A percentile compares a stretch with the other conserved stretches of the same genome.
Conservation (phyloP, 2,329 filamentous ascomycete genomes). For the Emericellopsis atlantica region DNA sequence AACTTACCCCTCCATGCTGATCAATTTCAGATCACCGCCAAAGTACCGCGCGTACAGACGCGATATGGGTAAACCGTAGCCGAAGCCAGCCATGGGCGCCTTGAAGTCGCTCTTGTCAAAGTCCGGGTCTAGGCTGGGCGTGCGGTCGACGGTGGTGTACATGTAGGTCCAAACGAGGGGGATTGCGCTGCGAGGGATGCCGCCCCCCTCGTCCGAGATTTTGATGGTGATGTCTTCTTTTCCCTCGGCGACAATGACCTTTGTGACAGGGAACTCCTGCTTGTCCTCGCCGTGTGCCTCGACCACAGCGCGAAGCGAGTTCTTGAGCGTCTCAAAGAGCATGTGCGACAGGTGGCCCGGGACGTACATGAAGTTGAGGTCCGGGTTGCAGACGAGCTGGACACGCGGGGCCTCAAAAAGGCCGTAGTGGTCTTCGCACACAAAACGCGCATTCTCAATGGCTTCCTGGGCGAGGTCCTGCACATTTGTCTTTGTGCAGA, state of each 20-base stretch:
- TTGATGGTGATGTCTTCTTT: slow-evolving; percentile 99
- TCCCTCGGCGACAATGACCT: slow-evolving; percentile 94
- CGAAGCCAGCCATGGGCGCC: slow-evolving; percentile 96
- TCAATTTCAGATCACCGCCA: slow-evolving; percentile 90
- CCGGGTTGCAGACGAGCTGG: slow-evolving; percentile 87
- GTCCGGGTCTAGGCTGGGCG: slow-evolving; percentile 87
- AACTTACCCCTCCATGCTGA: slow-evolving; percentile 96
- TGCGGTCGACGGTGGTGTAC: slow-evolving; percentile 97
- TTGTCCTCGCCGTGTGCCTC: slow-evolving; percentile 92
- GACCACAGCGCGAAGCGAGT: slow-evolving; percentile 91
- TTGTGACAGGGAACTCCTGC: slow-evolving; percentile 90
- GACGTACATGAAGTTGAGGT: slow-evolving; percentile 98
- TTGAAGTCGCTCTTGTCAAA: slow-evolving; percentile 99
- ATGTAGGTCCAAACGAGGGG: slow-evolving; percentile 99
- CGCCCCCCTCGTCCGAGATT: slow-evolving; percentile 90
- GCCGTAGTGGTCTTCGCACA: slow-evolving; percentile 97
- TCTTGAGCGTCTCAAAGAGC: slow-evolving; percentile 98
- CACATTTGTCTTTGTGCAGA: slow-evolving; percentile 97
- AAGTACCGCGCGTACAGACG: slow-evolving; percentile 93
- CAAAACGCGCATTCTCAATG: slow-evolving; percentile 97
- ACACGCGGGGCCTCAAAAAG: slow-evolving; percentile 94
- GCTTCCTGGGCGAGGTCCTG: slow-evolving; percentile 90
- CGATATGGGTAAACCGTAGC: slow-evolving; percentile 93
- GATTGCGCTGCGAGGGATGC: slow-evolving; percentile 84
- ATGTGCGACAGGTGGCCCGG: slow-evolving; percentile 98